phyloP scores from a whole-genome alignment of 306 rosid species.

The Clitoria ternatea region DNA sequence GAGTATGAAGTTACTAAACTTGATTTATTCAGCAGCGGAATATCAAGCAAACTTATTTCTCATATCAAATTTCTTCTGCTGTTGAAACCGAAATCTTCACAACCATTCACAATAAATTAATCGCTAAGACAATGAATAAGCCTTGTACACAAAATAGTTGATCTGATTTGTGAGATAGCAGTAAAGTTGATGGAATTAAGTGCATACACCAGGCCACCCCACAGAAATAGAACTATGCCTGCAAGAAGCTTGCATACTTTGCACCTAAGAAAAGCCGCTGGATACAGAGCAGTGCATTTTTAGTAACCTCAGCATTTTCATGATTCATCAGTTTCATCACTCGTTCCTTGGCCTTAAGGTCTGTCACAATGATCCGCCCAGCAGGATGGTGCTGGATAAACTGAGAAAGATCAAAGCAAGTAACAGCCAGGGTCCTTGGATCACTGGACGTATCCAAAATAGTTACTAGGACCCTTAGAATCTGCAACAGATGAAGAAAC shows the following conservation, averaged over 20 bases:
- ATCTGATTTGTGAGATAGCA: not conserved
- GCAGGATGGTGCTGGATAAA: conserved; percentile 82
- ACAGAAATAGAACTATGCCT: conserved; percentile 45
- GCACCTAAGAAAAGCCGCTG: conserved; percentile 97
- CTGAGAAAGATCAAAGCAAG: conserved; percentile 92
- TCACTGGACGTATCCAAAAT: conserved; percentile 82
- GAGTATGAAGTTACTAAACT: conserved; percentile 30
- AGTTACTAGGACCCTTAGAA: conserved; percentile 81
- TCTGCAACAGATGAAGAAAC: conserved; percentile 53
- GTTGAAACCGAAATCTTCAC: conserved; percentile 18
- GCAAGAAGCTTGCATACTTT: conserved; percentile 95
- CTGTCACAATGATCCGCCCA: conserved; percentile 83
- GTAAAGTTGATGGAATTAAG: conserved; percentile 6
- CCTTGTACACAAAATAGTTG: conserved; percentile 24
- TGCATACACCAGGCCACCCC: conserved; percentile 7
- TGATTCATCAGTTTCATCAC: conserved; percentile 95
- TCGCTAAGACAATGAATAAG: conserved; percentile 22
- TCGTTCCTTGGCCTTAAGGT: conserved; percentile 95
- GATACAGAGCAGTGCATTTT: conserved; percentile 90
- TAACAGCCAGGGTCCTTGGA: conserved; percentile 83
- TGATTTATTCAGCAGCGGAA: conserved; percentile 30
- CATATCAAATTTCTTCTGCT: conserved; percentile 27
- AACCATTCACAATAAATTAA: conserved; percentile 33
- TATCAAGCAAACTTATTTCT: conserved; percentile 32
- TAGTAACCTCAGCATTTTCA: conserved; percentile 90